Conservation (phyloP, 1,139 yeast genomes). For the Kodamaea derodonti region DNA sequence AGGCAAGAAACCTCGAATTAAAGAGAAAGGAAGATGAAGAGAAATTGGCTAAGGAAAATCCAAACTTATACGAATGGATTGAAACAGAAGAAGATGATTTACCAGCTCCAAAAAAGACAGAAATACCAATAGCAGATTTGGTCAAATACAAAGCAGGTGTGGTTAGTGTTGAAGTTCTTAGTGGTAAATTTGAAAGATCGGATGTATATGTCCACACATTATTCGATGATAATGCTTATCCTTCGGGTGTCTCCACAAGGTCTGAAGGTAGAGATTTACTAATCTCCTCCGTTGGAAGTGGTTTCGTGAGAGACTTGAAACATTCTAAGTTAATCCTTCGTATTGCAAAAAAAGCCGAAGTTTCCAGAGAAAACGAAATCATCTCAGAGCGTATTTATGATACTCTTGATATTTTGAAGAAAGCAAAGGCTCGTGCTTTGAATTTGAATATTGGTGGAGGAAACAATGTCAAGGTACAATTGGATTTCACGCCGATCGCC, state of each 20-base stretch:
- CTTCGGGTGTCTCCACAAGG: conserved; percentile 52
- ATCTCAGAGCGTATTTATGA: conserved; percentile 44
- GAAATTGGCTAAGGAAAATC: conserved; percentile 51
- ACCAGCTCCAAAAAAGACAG: conserved; percentile 41
- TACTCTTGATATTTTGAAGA: conserved; percentile 51
- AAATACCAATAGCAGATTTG: conserved; percentile 51
- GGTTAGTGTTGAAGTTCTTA: conserved; percentile 47
- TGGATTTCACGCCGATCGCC: conserved; percentile 60
- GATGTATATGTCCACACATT: conserved; percentile 54
- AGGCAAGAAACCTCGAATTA: conserved; percentile 33
- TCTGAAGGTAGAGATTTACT: conserved; percentile 38
- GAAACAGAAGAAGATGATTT: conserved; percentile 48
- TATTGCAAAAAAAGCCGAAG: conserved; percentile 48
- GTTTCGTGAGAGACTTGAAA: conserved; percentile 66
- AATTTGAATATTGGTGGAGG: conserved; percentile 42
- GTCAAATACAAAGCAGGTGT: conserved; percentile 59
- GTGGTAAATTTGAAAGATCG: conserved; percentile 46
- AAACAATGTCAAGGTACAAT: conserved; percentile 42
- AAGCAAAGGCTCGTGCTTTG: conserved; percentile 44
- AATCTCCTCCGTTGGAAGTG: conserved; percentile 46
- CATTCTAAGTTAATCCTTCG: conserved; percentile 57
- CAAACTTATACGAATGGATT: conserved; percentile 63
- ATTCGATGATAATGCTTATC: conserved; percentile 61
- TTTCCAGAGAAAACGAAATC: conserved; percentile 45
- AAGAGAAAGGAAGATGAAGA: conserved; percentile 37